phyloP scores from a whole-genome alignment of 371 early-diverging fungal genomes.

The Mycotypha africana region DNA sequence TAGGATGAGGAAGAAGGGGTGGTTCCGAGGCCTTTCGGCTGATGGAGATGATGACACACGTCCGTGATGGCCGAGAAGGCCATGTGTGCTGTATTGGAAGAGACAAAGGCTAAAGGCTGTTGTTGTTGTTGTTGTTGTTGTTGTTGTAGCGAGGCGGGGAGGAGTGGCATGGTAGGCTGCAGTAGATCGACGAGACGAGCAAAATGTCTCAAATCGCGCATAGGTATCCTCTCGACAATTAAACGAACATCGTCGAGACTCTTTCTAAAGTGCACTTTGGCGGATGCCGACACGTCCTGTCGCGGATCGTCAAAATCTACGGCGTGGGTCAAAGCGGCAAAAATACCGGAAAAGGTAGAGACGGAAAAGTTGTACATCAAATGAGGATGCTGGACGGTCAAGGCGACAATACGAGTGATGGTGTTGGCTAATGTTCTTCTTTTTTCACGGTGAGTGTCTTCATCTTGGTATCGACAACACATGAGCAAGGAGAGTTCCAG shows the following conservation, averaged over 20 bases:
- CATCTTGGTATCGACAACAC: conserved; percentile 39
- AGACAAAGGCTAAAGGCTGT: conserved; percentile 6
- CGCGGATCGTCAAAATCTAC: conserved; percentile 32
- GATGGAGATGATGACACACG: conserved; percentile 13
- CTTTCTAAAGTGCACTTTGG: conserved; percentile 35
- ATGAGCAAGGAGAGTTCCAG: conserved; percentile 37
- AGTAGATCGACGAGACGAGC: conserved; percentile 29
- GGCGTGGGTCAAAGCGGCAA: conserved; percentile 42
- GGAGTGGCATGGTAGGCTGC: conserved; percentile 12
- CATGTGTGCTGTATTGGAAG: too few species aligned
- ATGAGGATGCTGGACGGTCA: conserved; percentile 29
- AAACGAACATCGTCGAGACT: conserved; percentile 29
- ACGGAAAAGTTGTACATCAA: conserved; percentile 34
- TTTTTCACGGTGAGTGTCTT: conserved; percentile 28
- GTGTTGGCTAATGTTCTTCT: conserved; percentile 33
- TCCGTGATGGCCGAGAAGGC: conserved; percentile 29
- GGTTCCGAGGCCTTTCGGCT: neutral
- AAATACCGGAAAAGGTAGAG: conserved; percentile 33
- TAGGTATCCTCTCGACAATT: conserved; percentile 20
- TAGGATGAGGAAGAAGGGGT: conserved; percentile 4
- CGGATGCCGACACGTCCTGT: conserved; percentile 22
- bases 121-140: conserved; percentile 4
- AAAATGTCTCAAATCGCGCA: conserved; percentile 26
- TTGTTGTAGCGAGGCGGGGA: neutral
- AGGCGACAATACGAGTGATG: conserved; percentile 33